phyloP scores from a whole-genome alignment of 768 basidiomycete genomes.

The Leucogyrophana mollusca region DNA sequence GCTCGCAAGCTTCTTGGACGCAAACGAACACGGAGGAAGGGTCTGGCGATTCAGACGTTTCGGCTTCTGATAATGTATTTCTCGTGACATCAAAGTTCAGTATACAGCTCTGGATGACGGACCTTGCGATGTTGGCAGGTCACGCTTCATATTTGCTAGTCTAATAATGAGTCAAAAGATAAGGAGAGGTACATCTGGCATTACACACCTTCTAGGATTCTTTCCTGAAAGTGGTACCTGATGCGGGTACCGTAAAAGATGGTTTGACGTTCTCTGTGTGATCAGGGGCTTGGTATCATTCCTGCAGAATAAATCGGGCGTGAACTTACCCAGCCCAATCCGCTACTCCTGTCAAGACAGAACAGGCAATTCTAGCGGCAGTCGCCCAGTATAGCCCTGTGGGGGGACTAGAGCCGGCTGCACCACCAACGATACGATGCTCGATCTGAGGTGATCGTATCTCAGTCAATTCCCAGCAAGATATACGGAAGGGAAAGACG shows the following conservation, averaged over 20 bases:
- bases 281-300: constrained; percentile 19
- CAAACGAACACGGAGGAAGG: constrained; percentile 5
- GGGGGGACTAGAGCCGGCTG: background rate
- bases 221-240: constrained; percentile 17
- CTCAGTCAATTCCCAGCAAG: background rate
- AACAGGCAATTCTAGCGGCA: constrained; percentile 11
- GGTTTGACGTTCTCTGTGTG: constrained; percentile 6
- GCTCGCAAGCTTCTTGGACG: constrained; percentile 8
- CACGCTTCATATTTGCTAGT: constrained; percentile 16
- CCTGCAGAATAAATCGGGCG: constrained; percentile 4
- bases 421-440: constrained; percentile 7
- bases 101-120: background rate
- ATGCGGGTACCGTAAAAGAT: constrained; percentile 14
- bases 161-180: background rate
- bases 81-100: background rate
- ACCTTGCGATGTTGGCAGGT: constrained; percentile 24
- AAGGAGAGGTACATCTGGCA: background rate
- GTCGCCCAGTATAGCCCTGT: constrained; percentile 11
- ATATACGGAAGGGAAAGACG: constrained; percentile 2
- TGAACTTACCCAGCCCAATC: constrained; percentile 15
- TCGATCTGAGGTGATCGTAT: constrained; percentile 18
- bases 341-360: constrained; percentile 14
- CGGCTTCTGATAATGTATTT: constrained; percentile 7
- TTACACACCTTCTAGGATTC: constrained; percentile 22
- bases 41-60: background rate